Base-by-base conservation (phyloP, 1,284 basidiomycete species). In the Sporisorium reilianum region DNA sequence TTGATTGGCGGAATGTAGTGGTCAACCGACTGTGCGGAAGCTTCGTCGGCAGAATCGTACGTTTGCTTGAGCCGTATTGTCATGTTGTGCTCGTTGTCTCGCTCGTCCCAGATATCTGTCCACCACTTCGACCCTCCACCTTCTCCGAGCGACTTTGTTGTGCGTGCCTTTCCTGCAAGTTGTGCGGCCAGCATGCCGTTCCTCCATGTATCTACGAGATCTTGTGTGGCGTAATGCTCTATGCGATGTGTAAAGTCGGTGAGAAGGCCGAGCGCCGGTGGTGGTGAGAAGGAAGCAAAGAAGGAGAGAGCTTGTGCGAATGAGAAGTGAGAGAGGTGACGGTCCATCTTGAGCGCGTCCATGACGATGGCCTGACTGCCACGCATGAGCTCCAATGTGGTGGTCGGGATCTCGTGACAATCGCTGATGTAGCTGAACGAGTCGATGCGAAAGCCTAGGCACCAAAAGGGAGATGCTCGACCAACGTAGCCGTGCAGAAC, bases 351-450 rank as follows among this genome's bases (percentile, higher is more conserved):
- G 41, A 83, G 72, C 1, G 76, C 78, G 34, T 83, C 81, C 52
- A 83, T 68, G 7, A 82, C 73, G n/a, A 82, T 48, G 2, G 69
- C 55, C 20, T 77, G 56, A 23, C 76, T 75, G 26, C 81, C 80
- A 5, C 48, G 49, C 53, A 83, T 68, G 3, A 66, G 62, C 3
- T 69, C 32, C 1, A 75, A 18, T 1, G 80, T 82, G 0, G 18
- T 11, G 16, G n/a, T 30, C 2, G 80, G 80, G 32, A 81, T 78
- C 49, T 64, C 38, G 46, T 82, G 79, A 30, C 75, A 78, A 44
- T 83, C 81, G 54, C 80, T 81, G 54, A 83, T 64, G 66, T 83
- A 83, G 64, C 78, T 79, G 61, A 83, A 71, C 7, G 77, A 46
- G 59, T 78, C 80, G 38, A 83, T 75, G 41, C 81, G 73, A 51